Percentiles rank a stretch among this genome's conserved stretches.
phyloP scores from a whole-genome alignment of 768 basidiomycete genomes.

The Tulasnella sp. region DNA sequence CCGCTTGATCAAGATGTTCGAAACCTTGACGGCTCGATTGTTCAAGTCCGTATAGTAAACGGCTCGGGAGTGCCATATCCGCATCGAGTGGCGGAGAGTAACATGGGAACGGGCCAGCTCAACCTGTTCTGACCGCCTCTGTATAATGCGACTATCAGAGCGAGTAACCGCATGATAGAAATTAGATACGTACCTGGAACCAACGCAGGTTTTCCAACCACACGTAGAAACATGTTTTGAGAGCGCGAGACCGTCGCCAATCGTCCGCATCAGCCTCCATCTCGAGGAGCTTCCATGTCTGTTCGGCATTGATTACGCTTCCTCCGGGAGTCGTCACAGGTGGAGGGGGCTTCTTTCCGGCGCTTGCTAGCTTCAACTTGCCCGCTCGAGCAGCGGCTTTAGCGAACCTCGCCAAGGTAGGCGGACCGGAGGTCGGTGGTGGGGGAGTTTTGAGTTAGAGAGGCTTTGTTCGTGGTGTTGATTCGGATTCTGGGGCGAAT shows the following conservation, averaged over 20 bases:
- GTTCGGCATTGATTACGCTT: constrained; percentile 34
- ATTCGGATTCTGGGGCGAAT: not conserved
- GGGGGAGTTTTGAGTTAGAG: not conserved
- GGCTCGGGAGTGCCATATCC: constrained; percentile 45
- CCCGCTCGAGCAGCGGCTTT: constrained; percentile 9
- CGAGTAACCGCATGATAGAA: constrained; percentile 1
- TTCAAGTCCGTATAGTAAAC: constrained; percentile 30
- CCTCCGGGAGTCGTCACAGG: not conserved
- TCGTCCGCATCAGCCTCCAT: constrained; percentile 60
- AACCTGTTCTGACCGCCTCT: constrained; percentile 68
- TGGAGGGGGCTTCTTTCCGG: not conserved
- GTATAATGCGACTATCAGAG: constrained; percentile 22
- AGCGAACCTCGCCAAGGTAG: constrained; percentile 2
- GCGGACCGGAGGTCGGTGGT: not conserved
- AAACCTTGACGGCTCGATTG: constrained; percentile 33
- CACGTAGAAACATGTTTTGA: constrained; percentile 62
- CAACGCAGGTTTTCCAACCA: constrained; percentile 64
- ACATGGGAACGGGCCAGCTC: constrained; percentile 55
- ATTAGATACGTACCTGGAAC: constrained; percentile 47
- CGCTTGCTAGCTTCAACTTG: not conserved
- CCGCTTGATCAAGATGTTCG: constrained; percentile 35
- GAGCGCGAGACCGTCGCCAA: constrained; percentile 48
- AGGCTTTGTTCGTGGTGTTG: not conserved
- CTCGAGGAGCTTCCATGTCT: constrained; percentile 49
- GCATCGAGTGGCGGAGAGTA: constrained; percentile 44